Percentiles rank a stretch among this genome's conserved stretches.
Conservation (phyloP, 768 basidiomycete species). For the Pleurotus tuoliensis region DNA sequence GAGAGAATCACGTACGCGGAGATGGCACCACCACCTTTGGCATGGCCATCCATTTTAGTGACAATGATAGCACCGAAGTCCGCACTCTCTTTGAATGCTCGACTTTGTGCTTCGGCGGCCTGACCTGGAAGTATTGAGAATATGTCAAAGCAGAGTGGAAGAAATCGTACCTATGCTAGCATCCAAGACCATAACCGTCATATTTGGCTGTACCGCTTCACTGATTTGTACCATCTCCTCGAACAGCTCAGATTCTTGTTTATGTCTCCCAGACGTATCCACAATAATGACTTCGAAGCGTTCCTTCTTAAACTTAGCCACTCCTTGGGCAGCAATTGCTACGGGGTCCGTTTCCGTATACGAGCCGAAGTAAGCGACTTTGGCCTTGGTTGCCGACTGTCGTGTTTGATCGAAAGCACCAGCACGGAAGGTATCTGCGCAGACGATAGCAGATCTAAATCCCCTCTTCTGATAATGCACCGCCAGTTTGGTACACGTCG, state of each 20-base stretch:
- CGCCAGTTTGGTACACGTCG: constrained; percentile 97
- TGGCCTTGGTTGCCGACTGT: constrained; percentile 98
- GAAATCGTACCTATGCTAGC: constrained; percentile 79
- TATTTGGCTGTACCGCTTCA: constrained; percentile 89
- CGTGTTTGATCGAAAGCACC: constrained; percentile 99
- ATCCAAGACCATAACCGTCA: constrained; percentile 94
- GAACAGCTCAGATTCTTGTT: constrained; percentile 95
- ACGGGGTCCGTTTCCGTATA: constrained; percentile 99
- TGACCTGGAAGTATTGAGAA: constrained; percentile 56
- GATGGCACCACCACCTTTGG: constrained; percentile 98
- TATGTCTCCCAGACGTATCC: constrained; percentile 95
- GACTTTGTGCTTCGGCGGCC: constrained; percentile 94
- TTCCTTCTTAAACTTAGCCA: constrained; percentile 96
- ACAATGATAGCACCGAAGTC: constrained; percentile 99
- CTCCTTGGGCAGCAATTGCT: constrained; percentile 89
- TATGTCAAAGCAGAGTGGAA: neutral
- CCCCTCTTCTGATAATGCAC: constrained; percentile 97
- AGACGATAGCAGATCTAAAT: constrained; percentile 95
- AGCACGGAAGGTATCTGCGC: constrained; percentile 98
- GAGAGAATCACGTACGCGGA: constrained; percentile 74
- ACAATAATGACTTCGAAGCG: constrained; percentile 98
- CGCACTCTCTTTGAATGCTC: constrained; percentile 96
- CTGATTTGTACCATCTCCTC: constrained; percentile 98
- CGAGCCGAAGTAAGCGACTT: constrained; percentile 97
- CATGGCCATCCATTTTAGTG: constrained; percentile 99